Percentiles rank a stretch among this genome's conserved stretches.
Conservation (phyloP, 352 stramenopile genomes). For the Blastocystis sp. region DNA sequence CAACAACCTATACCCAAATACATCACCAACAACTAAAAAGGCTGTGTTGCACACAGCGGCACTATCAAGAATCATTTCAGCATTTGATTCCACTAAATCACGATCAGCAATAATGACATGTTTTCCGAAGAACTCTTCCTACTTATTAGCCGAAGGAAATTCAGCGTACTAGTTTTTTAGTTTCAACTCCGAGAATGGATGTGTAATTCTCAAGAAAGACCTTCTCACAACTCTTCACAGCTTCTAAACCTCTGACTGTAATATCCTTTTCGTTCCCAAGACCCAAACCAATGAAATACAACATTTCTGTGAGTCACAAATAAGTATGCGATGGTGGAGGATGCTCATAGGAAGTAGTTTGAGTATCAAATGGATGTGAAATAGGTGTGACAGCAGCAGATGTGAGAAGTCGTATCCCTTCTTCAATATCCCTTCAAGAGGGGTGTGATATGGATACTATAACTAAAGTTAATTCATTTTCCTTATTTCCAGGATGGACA, state of each 20-base stretch:
- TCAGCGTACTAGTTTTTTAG: constrained; percentile 76
- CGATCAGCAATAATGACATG: constrained; percentile 84
- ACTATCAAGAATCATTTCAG: constrained; percentile 86
- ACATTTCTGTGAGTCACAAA: constrained; percentile 75
- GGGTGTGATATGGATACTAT: no score
- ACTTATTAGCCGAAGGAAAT: constrained; percentile 37
- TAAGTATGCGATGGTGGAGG: background rate
- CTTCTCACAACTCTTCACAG: constrained; percentile 87
- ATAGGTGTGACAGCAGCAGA: no score
- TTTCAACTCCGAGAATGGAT: constrained; percentile 84
- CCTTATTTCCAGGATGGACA: constrained; percentile 53
- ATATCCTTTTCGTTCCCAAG: constrained; percentile 97
- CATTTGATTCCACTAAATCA: constrained; percentile 90
- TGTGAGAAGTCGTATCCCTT: background rate
- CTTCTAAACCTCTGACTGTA: constrained; percentile 89
- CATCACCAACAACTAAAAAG: constrained; percentile 96
- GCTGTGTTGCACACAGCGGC: constrained; percentile 81
- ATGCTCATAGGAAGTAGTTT: background rate
- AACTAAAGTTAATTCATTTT: background rate
- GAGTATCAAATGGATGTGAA: background rate
- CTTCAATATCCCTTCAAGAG: background rate
- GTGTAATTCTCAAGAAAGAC: constrained; percentile 98
- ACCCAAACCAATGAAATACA: constrained; percentile 95
- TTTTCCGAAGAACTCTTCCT: constrained; percentile 90
- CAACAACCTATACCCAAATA: constrained; percentile 79